Evolutionary conservation across 1,284 basidiomycete genomes (phyloP).

Genomic region (Pisolithus thermaeus): DNA sequence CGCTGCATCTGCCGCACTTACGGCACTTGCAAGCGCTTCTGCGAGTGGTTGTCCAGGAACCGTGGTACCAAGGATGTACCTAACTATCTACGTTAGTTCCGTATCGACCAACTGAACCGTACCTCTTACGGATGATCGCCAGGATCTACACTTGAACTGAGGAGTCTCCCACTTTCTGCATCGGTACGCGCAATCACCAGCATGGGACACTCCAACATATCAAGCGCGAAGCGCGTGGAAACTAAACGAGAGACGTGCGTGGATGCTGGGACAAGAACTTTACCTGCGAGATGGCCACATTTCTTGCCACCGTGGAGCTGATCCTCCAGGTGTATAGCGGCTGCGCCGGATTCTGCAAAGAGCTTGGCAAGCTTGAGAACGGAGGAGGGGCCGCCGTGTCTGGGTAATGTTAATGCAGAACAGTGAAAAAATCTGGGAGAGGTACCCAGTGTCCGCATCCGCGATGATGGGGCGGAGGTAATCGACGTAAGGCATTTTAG

Average conservation of each 20-base stretch:
- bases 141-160: constrained; percentile 80
- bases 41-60: constrained; percentile 58
- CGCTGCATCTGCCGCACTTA: constrained; percentile 68
- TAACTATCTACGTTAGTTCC: constrained; percentile 17
- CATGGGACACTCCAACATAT: constrained; percentile 84
- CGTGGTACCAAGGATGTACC: constrained; percentile 75
- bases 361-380: constrained; percentile 96
- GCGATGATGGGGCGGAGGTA: constrained; percentile 93
- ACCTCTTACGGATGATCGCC: constrained; percentile 47
- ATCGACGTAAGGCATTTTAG: constrained; percentile 73
- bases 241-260: constrained; percentile 82
- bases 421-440: constrained; percentile 1
- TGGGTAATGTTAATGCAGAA: constrained; percentile 24
- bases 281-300: constrained; percentile 92
- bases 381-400: constrained; percentile 88
- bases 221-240: constrained; percentile 82
- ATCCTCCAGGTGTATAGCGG: constrained; percentile 88
- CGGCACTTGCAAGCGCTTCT: constrained; percentile 71
- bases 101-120: constrained; percentile 3
- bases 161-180: constrained; percentile 83
- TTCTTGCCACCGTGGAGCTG: constrained; percentile 91
- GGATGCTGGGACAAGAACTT: constrained; percentile 86
- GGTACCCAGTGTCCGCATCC: constrained; percentile 88
- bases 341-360: constrained; percentile 89
- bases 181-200: constrained; percentile 89